Evolutionary conservation across 2,329 filamentous ascomycete genomes (phyloP), one percentile per base, ranked within the genome.

Genomic region (Fonsecaea erecta): DNA sequence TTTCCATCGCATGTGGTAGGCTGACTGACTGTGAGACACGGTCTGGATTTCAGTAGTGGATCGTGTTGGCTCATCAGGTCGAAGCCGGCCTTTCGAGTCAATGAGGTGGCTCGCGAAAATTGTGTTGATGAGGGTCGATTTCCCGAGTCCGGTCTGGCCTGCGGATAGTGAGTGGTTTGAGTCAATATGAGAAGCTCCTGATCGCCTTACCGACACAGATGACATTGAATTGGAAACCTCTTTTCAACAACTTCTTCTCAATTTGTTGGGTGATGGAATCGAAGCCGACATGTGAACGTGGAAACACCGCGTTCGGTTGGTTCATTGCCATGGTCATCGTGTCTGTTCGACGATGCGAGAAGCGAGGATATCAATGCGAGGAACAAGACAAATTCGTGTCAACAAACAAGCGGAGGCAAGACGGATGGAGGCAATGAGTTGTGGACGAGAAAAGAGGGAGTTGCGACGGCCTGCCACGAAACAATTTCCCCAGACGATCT

Each of bases 231-330:
- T 99, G 95, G 83, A 99, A 99, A 75, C 95, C 95, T 83, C 95
- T 93, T 88, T 99, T 99, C 84, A 99, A 82, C 78, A 98, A 90
- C 90, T 99, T 99, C 84, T 92, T 91, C 89, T 99, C 95, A 75
- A 99, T 99, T 86, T 99, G 95, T 73, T 90, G 93, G 75, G 95
- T 99, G 86, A 99, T 99, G 85, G 93, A 97, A 85, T 99, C 95
- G 85, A 99, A 99, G 88, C 95, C 95, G 81, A 99, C 95, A 86
- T 98, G 95, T 90, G 90, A 96, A 80, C 95, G 90, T 77, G 95
- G 95, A 82, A 92, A 95, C 79, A 90, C 86, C 14, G 81, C 76
- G 72, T 83, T 83, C 61, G 74, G 74, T 61, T 76, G 74, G 14
- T 71, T 70, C 75, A 81, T 68, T 54, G 68, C 65, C 62, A 68